phyloP scores from a whole-genome alignment of 129 eudicot genomes.

The Flaveria sonorensis region DNA sequence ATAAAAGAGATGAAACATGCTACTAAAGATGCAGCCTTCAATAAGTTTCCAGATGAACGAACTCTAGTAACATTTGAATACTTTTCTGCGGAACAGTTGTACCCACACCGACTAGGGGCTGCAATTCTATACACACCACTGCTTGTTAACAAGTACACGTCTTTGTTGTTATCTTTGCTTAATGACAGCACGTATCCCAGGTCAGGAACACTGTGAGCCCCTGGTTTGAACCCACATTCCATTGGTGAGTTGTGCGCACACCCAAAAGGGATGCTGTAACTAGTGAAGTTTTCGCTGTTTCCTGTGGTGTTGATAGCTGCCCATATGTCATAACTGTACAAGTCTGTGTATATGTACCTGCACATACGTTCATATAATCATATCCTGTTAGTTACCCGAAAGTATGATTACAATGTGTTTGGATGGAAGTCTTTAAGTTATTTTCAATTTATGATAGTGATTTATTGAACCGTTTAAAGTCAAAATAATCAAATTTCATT shows the following conservation, averaged over 20 bases:
- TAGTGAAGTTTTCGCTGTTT: slow-evolving; percentile 61
- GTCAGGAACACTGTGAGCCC: slow-evolving; percentile 45
- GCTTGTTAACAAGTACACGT: slow-evolving; percentile 57
- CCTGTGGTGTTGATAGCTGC: slow-evolving; percentile 52
- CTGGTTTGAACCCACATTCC: slow-evolving; percentile 51
- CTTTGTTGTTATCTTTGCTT: slow-evolving; percentile 71
- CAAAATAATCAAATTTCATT: no score
- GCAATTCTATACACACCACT: slow-evolving; percentile 79
- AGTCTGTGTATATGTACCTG: slow-evolving; percentile 84
- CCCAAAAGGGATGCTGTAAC: slow-evolving; percentile 36
- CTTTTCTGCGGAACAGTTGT: slow-evolving; percentile 57
- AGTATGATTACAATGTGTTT: no score
- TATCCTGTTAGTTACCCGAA: no score
- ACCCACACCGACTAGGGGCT: slow-evolving; percentile 70
- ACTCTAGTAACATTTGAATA: slow-evolving; percentile 17
- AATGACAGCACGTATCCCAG: slow-evolving; percentile 66
- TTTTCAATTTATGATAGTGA: no score
- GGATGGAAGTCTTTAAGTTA: no score
- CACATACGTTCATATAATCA: neutral
- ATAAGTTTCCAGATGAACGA: slow-evolving; percentile 25
- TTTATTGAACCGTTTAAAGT: no score
- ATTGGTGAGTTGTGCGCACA: slow-evolving; percentile 77
- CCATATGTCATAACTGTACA: slow-evolving; percentile 70
- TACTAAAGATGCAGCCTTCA: slow-evolving; percentile 9
- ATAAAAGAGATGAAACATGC: slow-evolving; percentile 15